Percentiles rank a stretch among this genome's conserved stretches.
phyloP scores from a whole-genome alignment of 805 yeast species.

The Metschnikowia amazonensis region DNA sequence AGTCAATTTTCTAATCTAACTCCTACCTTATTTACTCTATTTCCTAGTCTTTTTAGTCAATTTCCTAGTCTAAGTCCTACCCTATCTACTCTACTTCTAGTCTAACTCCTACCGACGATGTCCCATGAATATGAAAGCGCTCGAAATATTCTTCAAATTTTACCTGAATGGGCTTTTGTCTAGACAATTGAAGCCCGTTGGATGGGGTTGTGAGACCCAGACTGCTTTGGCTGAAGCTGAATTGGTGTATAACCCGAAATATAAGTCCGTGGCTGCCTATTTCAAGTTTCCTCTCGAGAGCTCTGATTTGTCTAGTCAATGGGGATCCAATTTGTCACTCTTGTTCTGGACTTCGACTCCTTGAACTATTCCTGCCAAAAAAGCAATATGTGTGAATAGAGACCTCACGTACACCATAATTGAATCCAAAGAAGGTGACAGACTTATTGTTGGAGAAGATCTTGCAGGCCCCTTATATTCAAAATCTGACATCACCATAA shows the following conservation, averaged over 20 bases:
- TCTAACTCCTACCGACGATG: no score
- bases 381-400: conserved; percentile 71
- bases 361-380: conserved; percentile 90
- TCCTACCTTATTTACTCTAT: no score
- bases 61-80: no score
- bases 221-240: conserved; percentile 98
- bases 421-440: conserved; percentile 32
- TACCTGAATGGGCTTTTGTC: conserved; percentile 64
- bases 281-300: conserved; percentile 55
- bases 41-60: no score
- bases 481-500: conserved; percentile 8
- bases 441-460: conserved; percentile 54
- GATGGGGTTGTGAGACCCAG: conserved; percentile 92
- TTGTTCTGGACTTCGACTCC: conserved; percentile 98
- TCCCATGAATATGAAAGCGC: conserved; percentile 62
- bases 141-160: conserved; percentile 63
- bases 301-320: conserved; percentile 19
- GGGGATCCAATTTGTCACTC: conserved; percentile 19
- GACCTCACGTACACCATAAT: conserved; percentile 53
- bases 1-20: no score
- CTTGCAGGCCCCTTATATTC: conserved; percentile 31
- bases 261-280: conserved; percentile 63
- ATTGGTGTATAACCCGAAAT: conserved; percentile 75
- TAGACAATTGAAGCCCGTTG: conserved; percentile 90
- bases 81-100: no score